Percentiles rank a stretch among this genome's conserved stretches.
Conservation (phyloP, 805 yeast genomes). For the Metschnikowia amazonensis region DNA sequence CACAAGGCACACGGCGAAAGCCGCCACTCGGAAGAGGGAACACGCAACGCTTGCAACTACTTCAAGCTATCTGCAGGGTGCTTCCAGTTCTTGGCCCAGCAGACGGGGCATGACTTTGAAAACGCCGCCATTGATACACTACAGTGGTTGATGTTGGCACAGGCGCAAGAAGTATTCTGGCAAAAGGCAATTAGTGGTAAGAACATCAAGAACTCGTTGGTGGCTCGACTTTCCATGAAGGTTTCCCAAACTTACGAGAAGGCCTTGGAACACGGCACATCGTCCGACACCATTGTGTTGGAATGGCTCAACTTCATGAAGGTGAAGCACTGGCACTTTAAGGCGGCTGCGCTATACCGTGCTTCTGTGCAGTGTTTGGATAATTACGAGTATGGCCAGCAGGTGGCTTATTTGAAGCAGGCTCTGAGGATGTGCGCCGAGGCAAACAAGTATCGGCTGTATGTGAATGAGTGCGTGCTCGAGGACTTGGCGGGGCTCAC, state of each 20-base stretch:
- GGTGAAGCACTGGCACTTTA: conserved; percentile 62
- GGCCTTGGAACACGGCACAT: conserved; percentile 38
- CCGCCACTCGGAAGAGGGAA: conserved; percentile 46
- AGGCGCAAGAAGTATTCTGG: conserved; percentile 88
- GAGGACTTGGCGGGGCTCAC: conserved; percentile 53
- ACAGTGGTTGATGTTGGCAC: conserved; percentile 60
- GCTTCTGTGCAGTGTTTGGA: conserved; percentile 49
- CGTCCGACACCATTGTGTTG: conserved; percentile 45
- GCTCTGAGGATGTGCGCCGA: conserved; percentile 38
- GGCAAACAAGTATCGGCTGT: conserved; percentile 40
- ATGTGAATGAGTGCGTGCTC: conserved; percentile 41
- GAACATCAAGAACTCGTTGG: conserved; percentile 51
- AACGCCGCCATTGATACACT: conserved; percentile 49
- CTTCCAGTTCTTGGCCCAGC: conserved; percentile 36
- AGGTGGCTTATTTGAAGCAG: conserved; percentile 52
- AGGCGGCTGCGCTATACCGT: conserved; percentile 67
- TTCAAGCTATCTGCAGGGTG: conserved; percentile 75
- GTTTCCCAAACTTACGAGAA: conserved; percentile 53
- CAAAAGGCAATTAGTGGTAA: conserved; percentile 52
- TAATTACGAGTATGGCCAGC: conserved; percentile 61
- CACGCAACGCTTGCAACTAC: conserved; percentile 58
- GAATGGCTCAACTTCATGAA: conserved; percentile 65
- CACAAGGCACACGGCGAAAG: conserved; percentile 49
- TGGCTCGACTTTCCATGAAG: conserved; percentile 64
- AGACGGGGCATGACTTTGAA: conserved; percentile 45